Percentiles rank a stretch among this genome's conserved stretches.
phyloP scores from a whole-genome alignment of 1,284 basidiomycete species.

The Golubevia pallescens region DNA sequence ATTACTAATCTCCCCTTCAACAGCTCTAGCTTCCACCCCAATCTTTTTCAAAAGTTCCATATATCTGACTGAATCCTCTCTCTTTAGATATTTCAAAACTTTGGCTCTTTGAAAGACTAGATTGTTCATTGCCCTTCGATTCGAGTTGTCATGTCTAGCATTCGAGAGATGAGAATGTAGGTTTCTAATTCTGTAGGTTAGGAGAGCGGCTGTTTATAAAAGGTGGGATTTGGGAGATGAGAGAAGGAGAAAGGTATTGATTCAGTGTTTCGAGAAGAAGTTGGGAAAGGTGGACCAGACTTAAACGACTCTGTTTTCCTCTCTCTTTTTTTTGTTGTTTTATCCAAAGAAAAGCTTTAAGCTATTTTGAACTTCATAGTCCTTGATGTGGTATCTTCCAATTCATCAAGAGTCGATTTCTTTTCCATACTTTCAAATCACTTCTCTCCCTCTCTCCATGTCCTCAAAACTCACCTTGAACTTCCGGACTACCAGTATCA shows the following conservation, averaged over 20 bases:
- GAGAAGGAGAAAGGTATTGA: slow-evolving; percentile 2
- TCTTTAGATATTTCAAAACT: slow-evolving; percentile 80
- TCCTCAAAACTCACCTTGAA: slow-evolving; percentile 75
- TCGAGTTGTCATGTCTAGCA: slow-evolving; percentile 79
- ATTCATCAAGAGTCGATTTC: too few species aligned
- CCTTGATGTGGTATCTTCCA: too few species aligned
- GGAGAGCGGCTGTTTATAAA: slow-evolving; percentile 73
- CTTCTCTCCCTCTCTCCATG: too few species aligned
- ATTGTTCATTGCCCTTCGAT: slow-evolving; percentile 75
- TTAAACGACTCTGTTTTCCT: too few species aligned
- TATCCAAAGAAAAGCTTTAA: too few species aligned
- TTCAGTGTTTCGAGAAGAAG: background rate
- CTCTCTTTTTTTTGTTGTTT: too few species aligned
- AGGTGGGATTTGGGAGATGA: background rate
- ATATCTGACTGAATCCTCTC: slow-evolving; percentile 75
- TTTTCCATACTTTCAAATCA: too few species aligned
- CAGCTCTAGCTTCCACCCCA: slow-evolving; percentile 77
- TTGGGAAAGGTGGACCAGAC: background rate
- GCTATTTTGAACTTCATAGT: too few species aligned
- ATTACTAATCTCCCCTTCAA: slow-evolving; percentile 94
- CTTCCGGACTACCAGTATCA: slow-evolving; percentile 82
- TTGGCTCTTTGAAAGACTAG: slow-evolving; percentile 84
- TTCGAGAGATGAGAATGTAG: slow-evolving; percentile 76
- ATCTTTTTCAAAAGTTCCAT: slow-evolving; percentile 76
- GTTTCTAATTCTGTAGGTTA: slow-evolving; percentile 84